Percentiles rank a stretch among this genome's conserved stretches.
These are phyloP conservation scores for Ogataea trehalophila DNA, from an alignment of 805 yeast species.

Conservation along the genomic window DNA sequence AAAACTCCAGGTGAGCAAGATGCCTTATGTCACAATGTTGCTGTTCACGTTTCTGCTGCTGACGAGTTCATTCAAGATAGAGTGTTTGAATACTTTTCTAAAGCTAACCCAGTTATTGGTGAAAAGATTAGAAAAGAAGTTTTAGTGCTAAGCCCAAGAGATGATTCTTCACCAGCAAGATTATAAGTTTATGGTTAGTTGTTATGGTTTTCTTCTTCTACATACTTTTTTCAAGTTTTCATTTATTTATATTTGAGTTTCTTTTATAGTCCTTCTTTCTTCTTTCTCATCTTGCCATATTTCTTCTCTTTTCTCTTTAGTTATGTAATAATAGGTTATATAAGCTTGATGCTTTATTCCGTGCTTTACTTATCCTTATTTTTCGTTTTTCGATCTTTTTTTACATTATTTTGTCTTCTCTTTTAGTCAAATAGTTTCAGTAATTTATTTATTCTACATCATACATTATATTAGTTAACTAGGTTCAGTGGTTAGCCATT, in stretches of 20 bases:
- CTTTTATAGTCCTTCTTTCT: background rate
- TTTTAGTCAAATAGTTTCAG: no score
- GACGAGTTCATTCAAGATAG: conserved; percentile 71
- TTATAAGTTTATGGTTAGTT: conserved; percentile 7
- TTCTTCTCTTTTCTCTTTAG: no score
- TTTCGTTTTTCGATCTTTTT: no score
- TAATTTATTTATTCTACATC: no score
- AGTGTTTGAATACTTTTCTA: conserved; percentile 69
- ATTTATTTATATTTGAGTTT: background rate
- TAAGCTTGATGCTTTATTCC: no score
- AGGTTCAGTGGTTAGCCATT: no score
- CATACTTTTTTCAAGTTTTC: background rate
- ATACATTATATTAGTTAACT: no score
- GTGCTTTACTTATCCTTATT: no score
- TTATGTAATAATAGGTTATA: no score
- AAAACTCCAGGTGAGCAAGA: conserved; percentile 78
- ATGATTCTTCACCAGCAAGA: conserved; percentile 24
- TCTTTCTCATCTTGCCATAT: no score
- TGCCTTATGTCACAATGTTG: conserved; percentile 77
- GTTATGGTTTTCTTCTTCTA: background rate
- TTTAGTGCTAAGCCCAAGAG: conserved; percentile 46
- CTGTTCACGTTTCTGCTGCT: conserved; percentile 68
- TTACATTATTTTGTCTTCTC: no score
- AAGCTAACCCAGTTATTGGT: conserved; percentile 69
- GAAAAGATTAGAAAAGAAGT: conserved; percentile 61